These are phyloP conservation scores for Globisporangium mamillatum DNA, from an alignment of 352 stramenopile species.

Conservation along the genomic window DNA sequence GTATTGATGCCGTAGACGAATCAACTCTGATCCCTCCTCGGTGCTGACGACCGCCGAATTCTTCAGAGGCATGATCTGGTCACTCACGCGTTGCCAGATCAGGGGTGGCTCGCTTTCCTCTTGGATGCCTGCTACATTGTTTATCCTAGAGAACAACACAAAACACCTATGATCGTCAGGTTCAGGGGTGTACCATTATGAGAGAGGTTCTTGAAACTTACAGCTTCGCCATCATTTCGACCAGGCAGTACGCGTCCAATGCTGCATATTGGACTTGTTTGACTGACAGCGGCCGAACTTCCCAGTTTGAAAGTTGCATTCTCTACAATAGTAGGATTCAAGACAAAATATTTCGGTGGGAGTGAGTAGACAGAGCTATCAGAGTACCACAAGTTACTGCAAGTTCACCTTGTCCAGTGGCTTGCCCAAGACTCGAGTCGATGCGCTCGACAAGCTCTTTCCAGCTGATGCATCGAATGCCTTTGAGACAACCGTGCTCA, in stretches of 20 bases:
- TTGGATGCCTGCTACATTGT: neutral
- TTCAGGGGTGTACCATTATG: constrained; percentile 2
- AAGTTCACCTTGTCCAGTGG: constrained; percentile 56
- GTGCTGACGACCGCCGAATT: constrained; percentile 26
- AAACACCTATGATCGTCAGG: neutral
- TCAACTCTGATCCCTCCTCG: constrained; percentile 20
- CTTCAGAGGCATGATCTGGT: constrained; percentile 24
- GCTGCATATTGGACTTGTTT: constrained; percentile 57
- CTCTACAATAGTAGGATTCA: constrained; percentile 14
- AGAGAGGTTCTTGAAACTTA: constrained; percentile 20
- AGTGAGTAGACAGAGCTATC: neutral
- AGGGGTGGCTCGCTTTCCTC: neutral
- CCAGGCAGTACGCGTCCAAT: constrained; percentile 57
- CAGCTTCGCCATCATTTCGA: constrained; percentile 53
- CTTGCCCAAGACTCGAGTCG: constrained; percentile 41
- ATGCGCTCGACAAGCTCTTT: constrained; percentile 45
- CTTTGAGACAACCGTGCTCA: constrained; percentile 31
- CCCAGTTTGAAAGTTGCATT: constrained; percentile 77
- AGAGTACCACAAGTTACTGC: neutral
- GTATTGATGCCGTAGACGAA: constrained; percentile 33
- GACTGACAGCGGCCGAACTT: constrained; percentile 47
- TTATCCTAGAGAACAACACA: neutral
- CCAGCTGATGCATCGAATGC: constrained; percentile 25
- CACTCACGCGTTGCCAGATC: constrained; percentile 25
- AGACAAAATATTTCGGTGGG: neutral